A percentile compares a stretch with the other conserved stretches of the same genome.
These are phyloP conservation scores for Saccharum hybrid DNA, from an alignment of 202 grass and related monocot species.

Conservation along the genomic window DNA sequence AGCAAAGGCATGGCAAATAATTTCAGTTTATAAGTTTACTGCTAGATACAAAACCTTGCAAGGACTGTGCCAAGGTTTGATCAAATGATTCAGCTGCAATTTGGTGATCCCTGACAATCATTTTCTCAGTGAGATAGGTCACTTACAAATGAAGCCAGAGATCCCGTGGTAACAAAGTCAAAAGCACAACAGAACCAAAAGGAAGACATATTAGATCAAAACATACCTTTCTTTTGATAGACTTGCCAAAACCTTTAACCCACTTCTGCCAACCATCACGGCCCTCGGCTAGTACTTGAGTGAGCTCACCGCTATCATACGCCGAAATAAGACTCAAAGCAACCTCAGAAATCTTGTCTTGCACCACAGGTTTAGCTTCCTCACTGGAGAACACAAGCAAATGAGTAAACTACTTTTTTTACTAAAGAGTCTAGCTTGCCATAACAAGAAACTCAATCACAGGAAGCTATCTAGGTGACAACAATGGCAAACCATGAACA, in stretches of 20 bases:
- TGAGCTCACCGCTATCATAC: slow-evolving; percentile 78
- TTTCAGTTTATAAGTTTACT: background rate
- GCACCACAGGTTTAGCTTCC: slow-evolving; percentile 80
- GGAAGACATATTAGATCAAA: background rate
- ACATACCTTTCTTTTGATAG: slow-evolving; percentile 81
- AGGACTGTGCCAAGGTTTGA: slow-evolving; percentile 12
- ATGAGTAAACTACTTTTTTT: background rate
- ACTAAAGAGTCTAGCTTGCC: background rate
- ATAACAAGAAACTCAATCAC: slow-evolving; percentile 29
- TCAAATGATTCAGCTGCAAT: slow-evolving; percentile 31
- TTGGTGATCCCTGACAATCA: slow-evolving; percentile 23
- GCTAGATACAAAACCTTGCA: slow-evolving; percentile 6
- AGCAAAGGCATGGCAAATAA: background rate
- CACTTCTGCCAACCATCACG: slow-evolving; percentile 94
- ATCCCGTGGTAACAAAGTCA: background rate
- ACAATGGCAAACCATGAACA: slow-evolving; percentile 9
- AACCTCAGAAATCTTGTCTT: slow-evolving; percentile 93
- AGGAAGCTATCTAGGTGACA: slow-evolving; percentile 10
- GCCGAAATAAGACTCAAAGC: slow-evolving; percentile 68
- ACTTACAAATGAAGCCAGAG: slow-evolving; percentile 3
- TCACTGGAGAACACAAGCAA: slow-evolving; percentile 56
- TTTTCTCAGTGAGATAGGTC: slow-evolving; percentile 11
- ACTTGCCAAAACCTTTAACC: slow-evolving; percentile 96
- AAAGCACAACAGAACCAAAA: slow-evolving; percentile 33
- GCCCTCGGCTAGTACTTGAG: slow-evolving; percentile 79